Evolutionary conservation across 257 asterid genomes (phyloP), one percentile per base, ranked within the genome.

Genomic region (Paulownia fortunei): DNA sequence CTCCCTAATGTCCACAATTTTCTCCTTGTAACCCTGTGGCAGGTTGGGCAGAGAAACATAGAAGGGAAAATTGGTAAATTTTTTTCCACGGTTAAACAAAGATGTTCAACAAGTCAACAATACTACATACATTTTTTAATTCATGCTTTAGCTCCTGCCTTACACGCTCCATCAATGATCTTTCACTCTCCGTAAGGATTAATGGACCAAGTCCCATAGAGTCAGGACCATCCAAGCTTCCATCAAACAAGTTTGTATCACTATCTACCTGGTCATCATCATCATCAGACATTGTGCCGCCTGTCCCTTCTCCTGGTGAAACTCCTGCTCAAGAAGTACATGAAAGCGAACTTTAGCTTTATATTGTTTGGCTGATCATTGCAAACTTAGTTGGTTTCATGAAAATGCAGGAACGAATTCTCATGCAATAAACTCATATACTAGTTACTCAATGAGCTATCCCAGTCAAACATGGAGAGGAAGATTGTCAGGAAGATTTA

Each of bases 121-220:
- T 18, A 26, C 52, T 37, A 26, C 39, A 8, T 71, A 88, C 90
- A 82, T 88, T 86, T 76, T 88, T 88, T 23, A 87, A 34, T 26
- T 89, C 92, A 13, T 86, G 88, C 76, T 89, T 87, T 39, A 87
- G 83, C 84, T 89, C 90, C 69, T 84, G 92, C 84, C 92, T 87
- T 42, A 87, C 92, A 44, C 92, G 87, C 81, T 89, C 92, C 92
- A 89, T 87, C 81, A 88, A 55, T 23, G 92, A 86, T 65, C 88
- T 81, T 68, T 88, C 90, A 49, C 85, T 86, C 79, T 88, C 92
- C 1, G 92, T 84, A 49, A 88, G 92, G 49, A 88, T 42, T 49
- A 87, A 73, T 7, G 91, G 87, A 72, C 90, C 92, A 41, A 86
- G 84, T 10, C 90, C 92, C 83, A 86, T 82, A 72, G 76, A 64